Conservation (phyloP, 129 eudicot genomes). For the Flaveria trinervia region DNA sequence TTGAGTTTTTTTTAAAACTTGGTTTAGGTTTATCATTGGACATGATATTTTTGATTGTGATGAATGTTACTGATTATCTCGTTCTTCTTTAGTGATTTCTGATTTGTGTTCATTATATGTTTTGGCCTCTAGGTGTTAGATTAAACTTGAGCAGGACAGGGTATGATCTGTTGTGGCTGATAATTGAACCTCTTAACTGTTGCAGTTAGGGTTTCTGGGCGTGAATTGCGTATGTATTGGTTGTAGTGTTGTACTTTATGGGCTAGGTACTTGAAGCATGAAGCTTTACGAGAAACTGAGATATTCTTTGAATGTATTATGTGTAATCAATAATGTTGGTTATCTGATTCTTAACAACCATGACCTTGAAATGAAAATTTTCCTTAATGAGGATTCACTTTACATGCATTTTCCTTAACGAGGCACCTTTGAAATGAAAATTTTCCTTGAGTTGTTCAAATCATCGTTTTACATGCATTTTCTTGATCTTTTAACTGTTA, state of each 20-base stretch:
- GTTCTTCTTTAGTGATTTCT: neutral
- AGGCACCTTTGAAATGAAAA: neutral
- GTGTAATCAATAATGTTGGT: conserved; percentile 9
- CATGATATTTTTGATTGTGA: too few relatives aligned
- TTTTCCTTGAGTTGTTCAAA: neutral
- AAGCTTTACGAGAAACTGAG: conserved; percentile 2
- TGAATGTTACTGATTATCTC: neutral
- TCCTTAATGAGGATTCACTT: too few relatives aligned
- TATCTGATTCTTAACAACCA: conserved; percentile 13
- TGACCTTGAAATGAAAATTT: neutral
- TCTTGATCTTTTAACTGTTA: neutral
- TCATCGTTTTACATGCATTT: neutral
- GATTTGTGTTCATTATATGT: neutral
- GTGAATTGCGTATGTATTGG: conserved; percentile 11
- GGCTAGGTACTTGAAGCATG: conserved; percentile 10
- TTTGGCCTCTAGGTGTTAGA: conserved; percentile 18
- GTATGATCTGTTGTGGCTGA: conserved; percentile 7
- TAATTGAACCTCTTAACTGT: neutral
- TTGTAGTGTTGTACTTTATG: conserved; percentile 3
- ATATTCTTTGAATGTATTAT: neutral
- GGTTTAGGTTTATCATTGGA: neutral
- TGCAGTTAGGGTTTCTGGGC: neutral
- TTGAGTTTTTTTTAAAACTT: neutral
- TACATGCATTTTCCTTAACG: too few relatives aligned
- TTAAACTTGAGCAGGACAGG: neutral